Base-by-base conservation (phyloP, 1,284 basidiomycete species). In the Farysia itapuensis region DNA sequence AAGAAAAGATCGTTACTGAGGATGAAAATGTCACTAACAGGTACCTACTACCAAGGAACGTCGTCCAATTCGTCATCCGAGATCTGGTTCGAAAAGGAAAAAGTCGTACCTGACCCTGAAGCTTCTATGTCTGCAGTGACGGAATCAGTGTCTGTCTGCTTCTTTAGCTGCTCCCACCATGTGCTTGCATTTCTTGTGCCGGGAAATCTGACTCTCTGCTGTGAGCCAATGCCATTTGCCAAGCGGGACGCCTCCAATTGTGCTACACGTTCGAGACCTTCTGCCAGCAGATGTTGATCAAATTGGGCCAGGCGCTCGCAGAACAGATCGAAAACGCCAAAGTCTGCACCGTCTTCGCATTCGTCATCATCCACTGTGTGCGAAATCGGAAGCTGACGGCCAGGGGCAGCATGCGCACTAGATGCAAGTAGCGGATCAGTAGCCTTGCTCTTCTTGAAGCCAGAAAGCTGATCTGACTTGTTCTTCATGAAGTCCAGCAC, bases 401-500 rank as follows among this genome's bases (percentile, higher is more conserved):
- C 40, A 15, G 51, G 42, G 5, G 40, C 26, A n/a, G 28, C 8
- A 18, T 28, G 23, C 15, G 26, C 28, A 23, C 26, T 11, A 8
- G 31, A 21, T 13, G 19, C 29, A 14, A 14, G 31, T n/a, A n/a
- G n/a, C n/a, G n/a, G n/a, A 12, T 23, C 19, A 20, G 42, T 39
- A 26, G 57, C 21, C 24, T 53, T 41, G 16, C 30, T 43, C 16
- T 56, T 47, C 30, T 77, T 74, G 67, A 80, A 80, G 3, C 79
- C 79, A 1, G 78, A 79, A 4, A 79, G 67, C 43, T 80, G 79
- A 19, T 79, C 77, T 0, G 76, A 58, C 30, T 74, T 72, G 59
- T 78, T 66, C 34, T 74, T 72, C 69, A 80, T 75, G 50, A 80
- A 80, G 33, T 68, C 63, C 13, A 80, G 64, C 25, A 80, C 78